Evolutionary conservation across 345 rosid genomes (phyloP).

Genomic region (Aquilaria sinensis): DNA sequence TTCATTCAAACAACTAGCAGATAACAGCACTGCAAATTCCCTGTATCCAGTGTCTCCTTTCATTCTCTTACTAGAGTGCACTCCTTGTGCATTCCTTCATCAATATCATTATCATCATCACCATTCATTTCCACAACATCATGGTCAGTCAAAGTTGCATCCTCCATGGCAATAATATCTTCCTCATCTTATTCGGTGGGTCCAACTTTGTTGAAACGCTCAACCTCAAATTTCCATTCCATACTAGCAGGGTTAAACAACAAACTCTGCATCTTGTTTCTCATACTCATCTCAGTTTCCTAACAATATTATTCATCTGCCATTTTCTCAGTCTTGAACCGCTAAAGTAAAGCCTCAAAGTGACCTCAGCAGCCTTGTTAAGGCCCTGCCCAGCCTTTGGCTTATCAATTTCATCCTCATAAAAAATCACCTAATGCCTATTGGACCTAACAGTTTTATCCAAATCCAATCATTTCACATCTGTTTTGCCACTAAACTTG

Average conservation of each 20-base stretch:
- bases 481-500: slow-evolving; percentile 70
- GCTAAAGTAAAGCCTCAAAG: slow-evolving; percentile 38
- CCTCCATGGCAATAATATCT: slow-evolving; percentile 62
- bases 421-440: slow-evolving; percentile 67
- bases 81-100: slow-evolving; percentile 27
- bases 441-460: slow-evolving; percentile 63
- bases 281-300: slow-evolving; percentile 39
- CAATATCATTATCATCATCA: slow-evolving; percentile 32
- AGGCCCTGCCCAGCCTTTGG: slow-evolving; percentile 77
- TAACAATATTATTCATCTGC: slow-evolving; percentile 24
- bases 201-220: slow-evolving; percentile 91
- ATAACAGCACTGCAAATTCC: too few relatives aligned
- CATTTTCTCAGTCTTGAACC: slow-evolving; percentile 20
- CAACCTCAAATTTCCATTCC: slow-evolving; percentile 77
- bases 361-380: slow-evolving; percentile 88
- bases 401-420: slow-evolving; percentile 69
- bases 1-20: too few relatives aligned
- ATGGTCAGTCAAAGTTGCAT: slow-evolving; percentile 29
- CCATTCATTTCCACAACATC: slow-evolving; percentile 33
- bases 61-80: too few relatives aligned
- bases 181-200: slow-evolving; percentile 92
- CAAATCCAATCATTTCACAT: slow-evolving; percentile 62
- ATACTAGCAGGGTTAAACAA: slow-evolving; percentile 53
- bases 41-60: too few relatives aligned
- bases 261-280: slow-evolving; percentile 74